Evolutionary conservation across 2,329 filamentous ascomycete genomes (phyloP).

Genomic region (Phaeoacremonium minimum): DNA sequence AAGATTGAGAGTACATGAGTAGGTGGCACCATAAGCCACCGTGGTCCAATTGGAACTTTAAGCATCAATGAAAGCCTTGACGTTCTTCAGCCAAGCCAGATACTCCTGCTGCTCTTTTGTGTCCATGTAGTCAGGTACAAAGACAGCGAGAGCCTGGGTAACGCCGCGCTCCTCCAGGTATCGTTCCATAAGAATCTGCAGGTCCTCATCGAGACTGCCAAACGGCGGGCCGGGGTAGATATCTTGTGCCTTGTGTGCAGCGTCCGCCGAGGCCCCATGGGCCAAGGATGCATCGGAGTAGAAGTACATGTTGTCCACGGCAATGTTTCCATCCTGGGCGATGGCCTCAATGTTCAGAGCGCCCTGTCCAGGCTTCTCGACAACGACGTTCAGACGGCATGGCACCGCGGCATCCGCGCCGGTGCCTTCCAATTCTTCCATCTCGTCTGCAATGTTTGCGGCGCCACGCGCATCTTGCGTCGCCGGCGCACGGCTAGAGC

Average conservation of each 20-base stretch:
- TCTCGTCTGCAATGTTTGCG: slow-evolving; percentile 51
- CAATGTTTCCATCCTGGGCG: slow-evolving; percentile 79
- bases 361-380: slow-evolving; percentile 83
- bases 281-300: slow-evolving; percentile 76
- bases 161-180: slow-evolving; percentile 95
- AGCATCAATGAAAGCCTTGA: slow-evolving; percentile 80
- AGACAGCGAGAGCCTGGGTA: slow-evolving; percentile 79
- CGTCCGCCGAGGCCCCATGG: slow-evolving; percentile 69
- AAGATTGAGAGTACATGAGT: too few relatives aligned
- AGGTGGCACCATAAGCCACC: too few relatives aligned
- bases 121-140: slow-evolving; percentile 94
- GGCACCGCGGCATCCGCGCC: slow-evolving; percentile 60
- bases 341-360: slow-evolving; percentile 83
- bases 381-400: slow-evolving; percentile 76
- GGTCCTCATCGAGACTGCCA: slow-evolving; percentile 89
- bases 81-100: slow-evolving; percentile 78
- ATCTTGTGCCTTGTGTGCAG: slow-evolving; percentile 69
- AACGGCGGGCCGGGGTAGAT: slow-evolving; percentile 91
- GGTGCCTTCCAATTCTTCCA: slow-evolving; percentile 47
- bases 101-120: slow-evolving; percentile 99
- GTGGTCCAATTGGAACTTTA: too few relatives aligned
- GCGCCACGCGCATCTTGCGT: slow-evolving; percentile 46
- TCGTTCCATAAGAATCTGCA: slow-evolving; percentile 86
- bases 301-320: slow-evolving; percentile 88
- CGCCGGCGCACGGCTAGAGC: slow-evolving; percentile 52